These are phyloP conservation scores for Citeromyces nyonsensis DNA, from an alignment of 805 yeast genomes.

Conservation along the genomic window DNA sequence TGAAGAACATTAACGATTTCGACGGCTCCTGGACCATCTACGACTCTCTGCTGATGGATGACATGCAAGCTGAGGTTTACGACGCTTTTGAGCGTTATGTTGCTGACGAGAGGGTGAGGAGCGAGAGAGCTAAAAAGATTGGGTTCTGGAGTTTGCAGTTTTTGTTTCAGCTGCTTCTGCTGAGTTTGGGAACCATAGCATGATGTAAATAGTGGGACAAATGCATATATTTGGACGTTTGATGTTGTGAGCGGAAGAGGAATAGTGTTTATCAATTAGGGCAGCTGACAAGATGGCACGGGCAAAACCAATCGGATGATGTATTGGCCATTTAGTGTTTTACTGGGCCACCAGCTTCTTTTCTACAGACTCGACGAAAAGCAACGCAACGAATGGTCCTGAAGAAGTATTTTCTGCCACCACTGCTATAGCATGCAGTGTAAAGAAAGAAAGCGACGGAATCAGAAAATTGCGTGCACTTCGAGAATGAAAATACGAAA, in stretches of 20 bases:
- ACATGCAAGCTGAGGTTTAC: slow-evolving; percentile 76
- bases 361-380: too few relatives aligned
- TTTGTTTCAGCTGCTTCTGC: slow-evolving; percentile 62
- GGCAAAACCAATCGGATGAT: too few relatives aligned
- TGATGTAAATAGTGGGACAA: slow-evolving; percentile 1
- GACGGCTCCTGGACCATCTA: slow-evolving; percentile 95
- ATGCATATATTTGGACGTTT: too few relatives aligned
- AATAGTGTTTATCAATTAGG: too few relatives aligned
- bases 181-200: slow-evolving; percentile 69
- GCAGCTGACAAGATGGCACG: too few relatives aligned
- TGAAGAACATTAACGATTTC: slow-evolving; percentile 68
- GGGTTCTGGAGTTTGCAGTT: slow-evolving; percentile 90
- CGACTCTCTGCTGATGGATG: slow-evolving; percentile 84
- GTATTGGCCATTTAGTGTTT: too few relatives aligned
- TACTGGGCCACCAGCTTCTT: too few relatives aligned
- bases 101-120: slow-evolving; percentile 69
- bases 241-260: too few relatives aligned
- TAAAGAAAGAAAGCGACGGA: too few relatives aligned
- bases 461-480: too few relatives aligned
- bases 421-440: background rate
- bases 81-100: slow-evolving; percentile 83
- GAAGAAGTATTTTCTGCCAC: background rate
- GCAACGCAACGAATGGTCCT: too few relatives aligned
- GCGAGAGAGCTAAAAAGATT: slow-evolving; percentile 61
- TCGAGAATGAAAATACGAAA: too few relatives aligned